Percentiles rank a stretch among this genome's conserved stretches.
These are phyloP conservation scores for Chlorophyllum brunneum DNA, from an alignment of 768 basidiomycete species.

Conservation along the genomic window DNA sequence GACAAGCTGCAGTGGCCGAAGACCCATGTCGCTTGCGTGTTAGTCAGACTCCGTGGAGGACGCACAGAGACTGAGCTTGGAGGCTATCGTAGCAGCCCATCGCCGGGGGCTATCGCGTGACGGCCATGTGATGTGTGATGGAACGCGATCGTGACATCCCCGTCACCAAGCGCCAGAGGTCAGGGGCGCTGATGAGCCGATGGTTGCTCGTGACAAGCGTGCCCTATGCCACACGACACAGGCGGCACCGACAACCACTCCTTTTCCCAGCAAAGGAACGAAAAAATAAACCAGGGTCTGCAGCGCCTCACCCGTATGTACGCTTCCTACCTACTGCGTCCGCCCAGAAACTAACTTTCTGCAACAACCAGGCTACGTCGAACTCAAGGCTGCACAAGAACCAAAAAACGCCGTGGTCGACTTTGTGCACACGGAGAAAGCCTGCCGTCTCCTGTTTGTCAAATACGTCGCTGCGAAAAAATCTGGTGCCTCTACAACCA, in stretches of 20 bases:
- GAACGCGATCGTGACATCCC: slow-evolving; percentile 12
- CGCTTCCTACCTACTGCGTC: too few species aligned
- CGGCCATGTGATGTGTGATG: slow-evolving; percentile 14
- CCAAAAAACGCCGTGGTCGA: not conserved
- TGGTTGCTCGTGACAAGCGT: not conserved
- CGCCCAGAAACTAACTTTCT: not conserved
- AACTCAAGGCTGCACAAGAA: not conserved
- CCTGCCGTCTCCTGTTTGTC: slow-evolving; percentile 4
- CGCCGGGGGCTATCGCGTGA: slow-evolving; percentile 2
- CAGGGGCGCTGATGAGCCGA: slow-evolving; percentile 2
- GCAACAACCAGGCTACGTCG: slow-evolving; percentile 2
- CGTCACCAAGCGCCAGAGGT: not conserved
- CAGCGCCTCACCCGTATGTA: slow-evolving; percentile 1
- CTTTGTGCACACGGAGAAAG: not conserved
- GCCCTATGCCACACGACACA: slow-evolving; percentile 1
- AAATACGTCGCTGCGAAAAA: slow-evolving; percentile 4
- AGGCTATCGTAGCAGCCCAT: not conserved
- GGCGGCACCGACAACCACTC: not conserved
- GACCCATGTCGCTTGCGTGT: not conserved
- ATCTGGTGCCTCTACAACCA: slow-evolving; percentile 1
- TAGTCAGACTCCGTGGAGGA: not conserved
- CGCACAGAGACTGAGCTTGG: slow-evolving; percentile 2
- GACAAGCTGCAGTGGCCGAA: not conserved
- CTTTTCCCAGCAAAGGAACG: not conserved
- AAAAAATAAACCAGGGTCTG: not conserved